Percentiles rank a stretch among this genome's conserved stretches.
These are phyloP conservation scores for Vaccinium myrtillus DNA, from an alignment of 148 eudicot genomes.

Conservation along the genomic window DNA sequence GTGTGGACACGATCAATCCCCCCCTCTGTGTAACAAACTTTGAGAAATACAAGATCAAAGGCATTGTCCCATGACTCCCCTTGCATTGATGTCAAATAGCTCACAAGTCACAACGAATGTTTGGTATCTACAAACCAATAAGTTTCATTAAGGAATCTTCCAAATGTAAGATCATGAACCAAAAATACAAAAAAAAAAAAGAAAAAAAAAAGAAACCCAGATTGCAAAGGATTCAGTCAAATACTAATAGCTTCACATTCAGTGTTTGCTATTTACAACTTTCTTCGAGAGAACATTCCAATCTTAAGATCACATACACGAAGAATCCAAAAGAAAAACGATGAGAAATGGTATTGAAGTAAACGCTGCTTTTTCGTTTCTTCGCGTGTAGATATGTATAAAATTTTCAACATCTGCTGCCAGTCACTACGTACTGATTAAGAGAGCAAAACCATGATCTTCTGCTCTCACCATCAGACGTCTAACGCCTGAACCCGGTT, in stretches of 20 bases:
- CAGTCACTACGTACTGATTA: conserved; percentile 49
- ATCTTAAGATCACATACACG: conserved; percentile 2
- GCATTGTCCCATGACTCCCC: not conserved
- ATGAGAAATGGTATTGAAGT: not conserved
- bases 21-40: not conserved
- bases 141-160: not conserved
- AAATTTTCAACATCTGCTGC: conserved; percentile 23
- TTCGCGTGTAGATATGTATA: not conserved
- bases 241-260: not conserved
- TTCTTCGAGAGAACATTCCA: not conserved
- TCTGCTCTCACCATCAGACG: conserved; percentile 51
- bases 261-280: not conserved
- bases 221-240: not conserved
- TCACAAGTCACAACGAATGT: not conserved
- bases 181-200: not conserved
- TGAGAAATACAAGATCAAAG: not conserved
- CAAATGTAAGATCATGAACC: not conserved
- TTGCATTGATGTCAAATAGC: not conserved
- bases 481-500: conserved; percentile 50
- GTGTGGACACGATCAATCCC: too few species aligned
- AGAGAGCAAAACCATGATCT: conserved; percentile 81
- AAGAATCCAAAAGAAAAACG: not conserved
- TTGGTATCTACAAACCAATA: not conserved
- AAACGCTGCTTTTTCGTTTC: not conserved
- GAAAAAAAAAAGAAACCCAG: not conserved